Evolutionary conservation across 345 rosid genomes (phyloP), one percentile per base, ranked within the genome.

Genomic region (sweet orange (Citrus sinensis)): DNA sequence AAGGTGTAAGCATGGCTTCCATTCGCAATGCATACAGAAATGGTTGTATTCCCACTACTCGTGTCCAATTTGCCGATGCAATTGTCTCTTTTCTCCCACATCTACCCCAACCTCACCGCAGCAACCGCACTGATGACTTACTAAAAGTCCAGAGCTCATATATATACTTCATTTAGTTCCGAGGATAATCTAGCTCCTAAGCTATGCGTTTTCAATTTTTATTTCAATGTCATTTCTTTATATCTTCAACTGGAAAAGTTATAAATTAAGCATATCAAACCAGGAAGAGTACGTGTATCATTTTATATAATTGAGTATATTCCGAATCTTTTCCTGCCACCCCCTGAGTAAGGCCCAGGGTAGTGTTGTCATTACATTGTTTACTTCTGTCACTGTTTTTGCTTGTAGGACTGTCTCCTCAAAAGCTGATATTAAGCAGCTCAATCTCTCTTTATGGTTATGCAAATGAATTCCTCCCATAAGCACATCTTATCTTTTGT

Each of bases 51-150:
- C 93, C 9, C 92, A 82, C 83, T 81, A 89, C 24, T 88, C 98
- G 0, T 94, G 98, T 74, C 98, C 98, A 61, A 91, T 93, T 73
- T 94, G 97, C 80, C 91, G 98, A 25, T 77, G 86, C 71, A 77
- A 64, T 83, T 87, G 88, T 73, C 78, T 87, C 56, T n/a, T 79
- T 56, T 62, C 81, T 4, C 11, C 78, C 9, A 56, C 81, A 37
- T 32, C 74, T 46, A 3, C 51, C 51, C 51, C 51, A 42, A 42
- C 51, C 3, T 0, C 51, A 46, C 51, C 51, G 4, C 51, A 3
- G 51, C 51, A 11, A 46, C 5, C 51, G 17, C 51, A 13, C 51
- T 13, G 51, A 13, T 46, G 51, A 13, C 51, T 46, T 46, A 13
- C 51, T 11, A 46, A 10, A 42, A 46, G 17, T 46, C 51, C 51